Evolutionary conservation across 1,139 yeast species (phyloP), one percentile per base, ranked within the genome.

Genomic region (Diutina ranongensis): DNA sequence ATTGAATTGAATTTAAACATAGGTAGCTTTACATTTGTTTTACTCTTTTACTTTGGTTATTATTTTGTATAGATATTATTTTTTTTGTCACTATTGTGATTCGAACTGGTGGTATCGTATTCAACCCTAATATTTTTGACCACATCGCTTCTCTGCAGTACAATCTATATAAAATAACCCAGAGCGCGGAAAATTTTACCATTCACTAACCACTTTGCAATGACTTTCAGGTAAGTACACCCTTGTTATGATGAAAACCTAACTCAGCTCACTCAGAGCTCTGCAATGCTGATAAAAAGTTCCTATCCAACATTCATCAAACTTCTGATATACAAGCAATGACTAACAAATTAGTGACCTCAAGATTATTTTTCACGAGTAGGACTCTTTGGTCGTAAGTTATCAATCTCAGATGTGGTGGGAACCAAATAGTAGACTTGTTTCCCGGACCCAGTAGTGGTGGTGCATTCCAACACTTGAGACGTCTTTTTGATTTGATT

Each of bases 321-420:
- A 38, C 15, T 38, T 22, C 42, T 38, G 32, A 38, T 25, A 7
- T 36, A 22, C 42, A 38, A 22, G 33, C n/a, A n/a, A n/a, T 38
- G 7, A 19, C 42, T 38, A 21, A 38, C 42, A 22, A 25, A 5
- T 3, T 8, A 22, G 18, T 12, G 20, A 15, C 20, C 12, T 16
- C 12, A 15, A 19, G 3, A 4, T 28, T 4, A 38, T 8, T 16
- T 15, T 32, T 27, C 10, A 8, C 34, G 3, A 19, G 13, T 25
- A 10, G 54, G 54, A 40, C 94, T 83, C 56, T 83, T 85, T 16
- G 97, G 97, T 55, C 97, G 74, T 45, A 88, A 66, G 22, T 67
- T 72, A 52, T 88, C 96, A 51, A 88, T 84, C 53, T 84, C 94
- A 13, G 71, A 67, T 36, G 78, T 74, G 49, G 78, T 77, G 3